A percentile compares a stretch with the other conserved stretches of the same genome.
phyloP scores from a whole-genome alignment of 73 alveolate species.

The Paramecium biaurelia region DNA sequence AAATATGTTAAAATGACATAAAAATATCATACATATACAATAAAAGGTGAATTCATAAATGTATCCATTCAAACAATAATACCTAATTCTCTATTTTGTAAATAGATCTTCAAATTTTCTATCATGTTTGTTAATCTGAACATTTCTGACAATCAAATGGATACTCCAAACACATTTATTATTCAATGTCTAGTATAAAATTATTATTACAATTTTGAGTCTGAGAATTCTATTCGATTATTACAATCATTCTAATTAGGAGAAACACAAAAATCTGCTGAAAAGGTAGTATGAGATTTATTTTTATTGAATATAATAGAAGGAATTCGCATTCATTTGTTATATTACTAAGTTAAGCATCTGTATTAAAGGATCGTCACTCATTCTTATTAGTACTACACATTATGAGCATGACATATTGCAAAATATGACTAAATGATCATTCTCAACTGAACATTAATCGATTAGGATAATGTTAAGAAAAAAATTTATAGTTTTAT shows the following conservation, averaged over 20 bases:
- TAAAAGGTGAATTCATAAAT: background rate
- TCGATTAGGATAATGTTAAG: too few relatives aligned
- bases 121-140: background rate
- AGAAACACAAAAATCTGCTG: too few relatives aligned
- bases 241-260: background rate
- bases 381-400: too few relatives aligned
- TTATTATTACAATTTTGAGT: background rate
- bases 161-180: background rate
- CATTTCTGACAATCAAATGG: slow-evolving; percentile 2
- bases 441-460: too few relatives aligned
- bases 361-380: too few relatives aligned
- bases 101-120: background rate
- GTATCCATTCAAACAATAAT: slow-evolving; percentile 7
- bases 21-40: background rate
- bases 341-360: too few relatives aligned
- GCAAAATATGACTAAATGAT: too few relatives aligned
- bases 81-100: background rate
- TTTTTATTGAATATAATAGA: too few relatives aligned
- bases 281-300: too few relatives aligned
- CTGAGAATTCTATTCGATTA: background rate
- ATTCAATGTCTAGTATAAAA: background rate
- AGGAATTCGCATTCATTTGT: too few relatives aligned
- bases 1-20: background rate
- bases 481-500: too few relatives aligned
- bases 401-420: too few relatives aligned